These are phyloP conservation scores for Coemansia sp. DNA, from an alignment of 192 early-diverging fungal species.

Conservation along the genomic window DNA sequence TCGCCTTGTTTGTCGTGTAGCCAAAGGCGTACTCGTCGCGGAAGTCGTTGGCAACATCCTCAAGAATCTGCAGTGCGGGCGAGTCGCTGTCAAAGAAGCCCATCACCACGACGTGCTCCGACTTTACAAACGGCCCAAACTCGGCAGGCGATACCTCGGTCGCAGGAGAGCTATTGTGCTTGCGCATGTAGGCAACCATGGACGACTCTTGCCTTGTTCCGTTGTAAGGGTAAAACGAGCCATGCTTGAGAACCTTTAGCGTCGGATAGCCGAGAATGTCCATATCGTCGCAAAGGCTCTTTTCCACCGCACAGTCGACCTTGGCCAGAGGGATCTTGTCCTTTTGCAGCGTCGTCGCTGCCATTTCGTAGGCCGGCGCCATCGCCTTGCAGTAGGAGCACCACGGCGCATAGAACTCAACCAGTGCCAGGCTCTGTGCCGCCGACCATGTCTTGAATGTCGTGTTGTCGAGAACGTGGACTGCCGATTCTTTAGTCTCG, in stretches of 20 bases:
- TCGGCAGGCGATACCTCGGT: conserved; percentile 64
- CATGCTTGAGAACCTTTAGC: conserved; percentile 81
- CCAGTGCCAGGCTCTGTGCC: conserved; percentile 72
- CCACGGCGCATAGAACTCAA: conserved; percentile 97
- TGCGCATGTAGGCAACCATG: conserved; percentile 91
- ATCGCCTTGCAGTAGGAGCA: conserved; percentile 96
- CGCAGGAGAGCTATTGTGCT: conserved; percentile 82
- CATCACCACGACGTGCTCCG: conserved; percentile 84
- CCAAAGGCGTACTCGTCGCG: conserved; percentile 92
- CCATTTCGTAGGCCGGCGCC: conserved; percentile 90
- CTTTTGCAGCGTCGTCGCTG: conserved; percentile 81
- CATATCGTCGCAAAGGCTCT: conserved; percentile 75
- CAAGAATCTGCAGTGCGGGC: conserved; percentile 61
- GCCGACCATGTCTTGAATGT: conserved; percentile 69
- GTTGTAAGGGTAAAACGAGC: conserved; percentile 71
- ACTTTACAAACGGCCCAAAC: conserved; percentile 69
- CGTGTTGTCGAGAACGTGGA: conserved; percentile 58
- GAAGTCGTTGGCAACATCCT: conserved; percentile 68
- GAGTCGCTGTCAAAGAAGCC: conserved; percentile 70
- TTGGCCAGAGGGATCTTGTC: conserved; percentile 82
- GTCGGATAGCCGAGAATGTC: conserved; percentile 90
- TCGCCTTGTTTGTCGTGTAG: conserved; percentile 62
- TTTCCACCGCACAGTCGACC: conserved; percentile 94
- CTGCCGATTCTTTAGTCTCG: conserved; percentile 51
- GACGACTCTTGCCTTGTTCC: conserved; percentile 84